These are phyloP conservation scores for Amborella trichopoda DNA, from an alignment of 164 flowering plant species.

Conservation along the genomic window DNA sequence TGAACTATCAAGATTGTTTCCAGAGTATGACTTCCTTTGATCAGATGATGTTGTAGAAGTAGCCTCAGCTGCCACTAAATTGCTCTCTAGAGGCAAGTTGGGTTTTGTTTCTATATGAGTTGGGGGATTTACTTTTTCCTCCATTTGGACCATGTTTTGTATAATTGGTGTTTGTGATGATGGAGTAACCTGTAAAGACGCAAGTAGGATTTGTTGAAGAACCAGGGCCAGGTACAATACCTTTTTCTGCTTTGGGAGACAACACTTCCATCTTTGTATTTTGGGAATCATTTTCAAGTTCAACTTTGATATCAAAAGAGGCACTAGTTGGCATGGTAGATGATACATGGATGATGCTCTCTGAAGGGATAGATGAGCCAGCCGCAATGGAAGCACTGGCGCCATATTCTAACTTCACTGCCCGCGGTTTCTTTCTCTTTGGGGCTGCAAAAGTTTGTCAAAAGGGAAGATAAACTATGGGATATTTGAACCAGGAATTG, in stretches of 20 bases:
- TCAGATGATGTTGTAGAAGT: not conserved
- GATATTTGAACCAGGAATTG: no score
- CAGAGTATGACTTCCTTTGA: not conserved
- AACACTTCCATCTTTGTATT: not conserved
- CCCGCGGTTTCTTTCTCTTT: conserved; percentile 9
- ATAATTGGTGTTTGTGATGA: not conserved
- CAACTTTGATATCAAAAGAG: conserved; percentile 3
- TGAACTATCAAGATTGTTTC: not conserved
- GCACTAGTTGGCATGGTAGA: conserved; percentile 1
- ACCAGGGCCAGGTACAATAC: not conserved
- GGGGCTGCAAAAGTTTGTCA: conserved; percentile 12
- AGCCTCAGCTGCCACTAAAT: not conserved
- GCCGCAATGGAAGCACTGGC: not conserved
- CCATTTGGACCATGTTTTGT: not conserved
- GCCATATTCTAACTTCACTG: conserved; percentile 2
- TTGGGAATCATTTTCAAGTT: conserved; percentile 1
- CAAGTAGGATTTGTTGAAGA: not conserved
- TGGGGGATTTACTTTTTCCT: conserved; percentile 2
- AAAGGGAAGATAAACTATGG: no score
- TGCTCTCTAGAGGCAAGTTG: not conserved
- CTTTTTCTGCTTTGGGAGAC: conserved; percentile 1
- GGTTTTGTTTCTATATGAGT: not conserved
- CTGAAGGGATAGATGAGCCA: conserved; percentile 5
- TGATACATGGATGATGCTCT: not conserved
- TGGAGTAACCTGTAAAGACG: conserved; percentile 4